Conservation (phyloP, 768 basidiomycete species). For the Lyophyllum decastes region DNA sequence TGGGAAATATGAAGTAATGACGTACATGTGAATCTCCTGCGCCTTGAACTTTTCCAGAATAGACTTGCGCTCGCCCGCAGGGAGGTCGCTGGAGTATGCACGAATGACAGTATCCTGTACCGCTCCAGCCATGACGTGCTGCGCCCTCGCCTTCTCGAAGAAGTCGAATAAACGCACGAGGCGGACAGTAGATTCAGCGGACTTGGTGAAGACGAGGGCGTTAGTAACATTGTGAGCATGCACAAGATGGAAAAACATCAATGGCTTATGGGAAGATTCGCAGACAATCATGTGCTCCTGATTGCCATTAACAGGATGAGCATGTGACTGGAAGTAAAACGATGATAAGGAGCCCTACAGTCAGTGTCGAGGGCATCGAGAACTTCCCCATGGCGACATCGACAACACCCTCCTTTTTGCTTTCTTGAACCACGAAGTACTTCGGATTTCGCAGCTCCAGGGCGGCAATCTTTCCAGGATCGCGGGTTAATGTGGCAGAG, state of each 20-base stretch:
- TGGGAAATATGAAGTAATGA: slow-evolving; percentile 11
- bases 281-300: slow-evolving; percentile 90
- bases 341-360: slow-evolving; percentile 41
- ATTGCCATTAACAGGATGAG: neutral
- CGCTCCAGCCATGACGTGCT: slow-evolving; percentile 17
- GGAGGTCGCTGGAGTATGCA: slow-evolving; percentile 88
- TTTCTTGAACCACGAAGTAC: slow-evolving; percentile 83
- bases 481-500: slow-evolving; percentile 92
- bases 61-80: slow-evolving; percentile 66
- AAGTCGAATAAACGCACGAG: slow-evolving; percentile 81
- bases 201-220: slow-evolving; percentile 95
- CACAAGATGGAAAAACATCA: slow-evolving; percentile 86
- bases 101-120: slow-evolving; percentile 43
- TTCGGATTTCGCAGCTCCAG: slow-evolving; percentile 77
- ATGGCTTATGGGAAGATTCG: slow-evolving; percentile 78
- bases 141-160: slow-evolving; percentile 58
- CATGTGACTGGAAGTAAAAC: neutral
- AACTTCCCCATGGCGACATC: slow-evolving; percentile 74
- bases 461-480: slow-evolving; percentile 90
- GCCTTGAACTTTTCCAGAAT: slow-evolving; percentile 82
- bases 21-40: slow-evolving; percentile 83
- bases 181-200: slow-evolving; percentile 84
- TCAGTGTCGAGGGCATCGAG: slow-evolving; percentile 78
- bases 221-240: slow-evolving; percentile 60
- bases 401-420: slow-evolving; percentile 38